phyloP scores from a whole-genome alignment of 1,284 basidiomycete species.

The Fomitopsis palustris region DNA sequence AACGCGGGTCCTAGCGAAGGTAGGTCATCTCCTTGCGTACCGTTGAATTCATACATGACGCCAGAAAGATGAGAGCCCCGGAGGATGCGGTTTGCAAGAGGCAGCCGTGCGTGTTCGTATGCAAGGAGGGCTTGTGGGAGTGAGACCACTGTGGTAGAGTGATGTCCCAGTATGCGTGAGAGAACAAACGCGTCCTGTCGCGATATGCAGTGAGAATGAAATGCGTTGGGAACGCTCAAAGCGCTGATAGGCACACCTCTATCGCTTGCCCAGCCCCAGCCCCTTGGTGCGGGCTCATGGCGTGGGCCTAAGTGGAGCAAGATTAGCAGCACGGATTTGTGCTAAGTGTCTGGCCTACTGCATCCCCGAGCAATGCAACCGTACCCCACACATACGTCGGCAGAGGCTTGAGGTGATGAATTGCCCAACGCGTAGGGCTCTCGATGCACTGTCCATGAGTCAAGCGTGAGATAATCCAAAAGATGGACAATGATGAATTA shows the following conservation, averaged over 20 bases:
- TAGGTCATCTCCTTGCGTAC: slow-evolving; percentile 15
- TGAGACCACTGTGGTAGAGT: slow-evolving; percentile 32
- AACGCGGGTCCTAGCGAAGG: slow-evolving; percentile 18
- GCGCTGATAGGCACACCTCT: slow-evolving; percentile 23
- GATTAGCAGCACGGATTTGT: background rate
- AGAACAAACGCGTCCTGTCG: slow-evolving; percentile 51
- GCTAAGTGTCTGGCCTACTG: slow-evolving; percentile 16
- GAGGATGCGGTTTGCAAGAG: slow-evolving; percentile 38
- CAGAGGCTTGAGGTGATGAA: slow-evolving; percentile 26
- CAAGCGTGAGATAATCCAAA: background rate
- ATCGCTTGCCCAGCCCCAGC: slow-evolving; percentile 34
- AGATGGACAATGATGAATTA: no score
- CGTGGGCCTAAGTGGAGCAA: slow-evolving; percentile 29
- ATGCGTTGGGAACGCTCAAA: no score
- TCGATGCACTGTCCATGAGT: slow-evolving; percentile 23
- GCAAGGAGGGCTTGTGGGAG: slow-evolving; percentile 38
- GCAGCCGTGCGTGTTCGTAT: slow-evolving; percentile 46
- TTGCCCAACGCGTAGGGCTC: slow-evolving; percentile 30
- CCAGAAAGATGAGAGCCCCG: slow-evolving; percentile 43
- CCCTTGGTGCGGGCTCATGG: slow-evolving; percentile 32
- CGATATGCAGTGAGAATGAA: background rate
- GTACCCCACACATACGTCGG: slow-evolving; percentile 11
- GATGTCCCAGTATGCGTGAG: slow-evolving; percentile 43
- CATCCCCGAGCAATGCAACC: slow-evolving; percentile 27
- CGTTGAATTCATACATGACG: slow-evolving; percentile 29